Percentiles rank a stretch among this genome's conserved stretches.
Evolutionary conservation across 2,329 filamentous ascomycete species (phyloP).

Genomic region (Cadophora malorum): DNA sequence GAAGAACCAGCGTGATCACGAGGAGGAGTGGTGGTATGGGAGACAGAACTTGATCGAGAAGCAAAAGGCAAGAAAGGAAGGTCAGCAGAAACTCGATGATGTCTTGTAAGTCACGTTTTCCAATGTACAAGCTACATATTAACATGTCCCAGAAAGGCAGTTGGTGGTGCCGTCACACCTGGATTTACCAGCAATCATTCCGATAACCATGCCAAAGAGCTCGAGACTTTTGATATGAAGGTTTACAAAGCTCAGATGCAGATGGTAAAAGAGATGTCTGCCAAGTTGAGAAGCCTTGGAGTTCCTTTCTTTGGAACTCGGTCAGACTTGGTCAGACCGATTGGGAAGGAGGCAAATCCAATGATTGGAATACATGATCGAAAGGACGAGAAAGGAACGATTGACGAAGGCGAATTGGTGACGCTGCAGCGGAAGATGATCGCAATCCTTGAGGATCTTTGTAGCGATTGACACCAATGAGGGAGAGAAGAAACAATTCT

Average conservation of each 20-base stretch:
- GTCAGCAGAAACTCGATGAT: constrained; percentile 59
- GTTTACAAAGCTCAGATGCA: constrained; percentile 63
- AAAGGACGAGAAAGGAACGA: constrained; percentile 38
- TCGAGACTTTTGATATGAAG: constrained; percentile 65
- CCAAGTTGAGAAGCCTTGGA: constrained; percentile 61
- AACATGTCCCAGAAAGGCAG: constrained; percentile 48
- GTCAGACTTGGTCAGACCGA: constrained; percentile 49
- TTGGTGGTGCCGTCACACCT: constrained; percentile 50
- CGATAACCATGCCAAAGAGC: constrained; percentile 58
- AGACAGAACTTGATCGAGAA: constrained; percentile 58
- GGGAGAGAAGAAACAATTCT: constrained; percentile 12
- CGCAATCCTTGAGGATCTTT: constrained; percentile 57
- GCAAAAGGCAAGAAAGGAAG: constrained; percentile 57
- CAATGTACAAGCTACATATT: constrained; percentile 24
- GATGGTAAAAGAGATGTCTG: constrained; percentile 64
- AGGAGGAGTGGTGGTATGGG: constrained; percentile 64
- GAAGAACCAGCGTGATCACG: constrained; percentile 65
- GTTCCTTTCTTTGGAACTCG: constrained; percentile 66
- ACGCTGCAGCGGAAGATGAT: constrained; percentile 56
- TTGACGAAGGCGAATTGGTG: constrained; percentile 51
- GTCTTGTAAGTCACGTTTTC: constrained; percentile 53
- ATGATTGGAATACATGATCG: constrained; percentile 24
- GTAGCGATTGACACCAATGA: constrained; percentile 42
- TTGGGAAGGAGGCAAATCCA: constrained; percentile 38
- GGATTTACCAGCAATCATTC: constrained; percentile 38